phyloP scores from a whole-genome alignment of 2,329 filamentous ascomycete genomes.

The Orbilia quercus region DNA sequence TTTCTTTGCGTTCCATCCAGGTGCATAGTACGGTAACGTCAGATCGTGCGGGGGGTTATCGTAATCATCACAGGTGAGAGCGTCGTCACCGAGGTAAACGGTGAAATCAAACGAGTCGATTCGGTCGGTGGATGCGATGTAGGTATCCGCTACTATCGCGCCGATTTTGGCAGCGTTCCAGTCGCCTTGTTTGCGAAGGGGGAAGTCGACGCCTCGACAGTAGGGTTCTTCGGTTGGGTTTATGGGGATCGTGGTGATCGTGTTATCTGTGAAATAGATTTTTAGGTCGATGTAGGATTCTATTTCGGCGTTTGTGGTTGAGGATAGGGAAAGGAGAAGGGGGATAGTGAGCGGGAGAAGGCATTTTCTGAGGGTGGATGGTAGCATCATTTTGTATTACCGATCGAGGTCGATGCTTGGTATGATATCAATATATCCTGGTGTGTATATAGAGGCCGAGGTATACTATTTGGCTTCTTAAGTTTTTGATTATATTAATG shows the following conservation, averaged over 20 bases:
- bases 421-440: too few species aligned
- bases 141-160: slow-evolving; percentile 18
- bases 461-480: too few species aligned
- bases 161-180: slow-evolving; percentile 1
- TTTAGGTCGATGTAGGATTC: slow-evolving; percentile 22
- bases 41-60: slow-evolving; percentile 4
- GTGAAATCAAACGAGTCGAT: slow-evolving; percentile 18
- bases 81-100: slow-evolving; percentile 12
- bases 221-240: neutral
- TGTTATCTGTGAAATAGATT: slow-evolving; percentile 41
- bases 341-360: slow-evolving; percentile 8
- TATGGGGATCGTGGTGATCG: slow-evolving; percentile 8
- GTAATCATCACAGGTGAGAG: slow-evolving; percentile 15
- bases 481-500: too few species aligned
- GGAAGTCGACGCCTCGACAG: slow-evolving; percentile 33
- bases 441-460: too few species aligned
- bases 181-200: neutral
- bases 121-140: neutral
- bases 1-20: slow-evolving; percentile 9
- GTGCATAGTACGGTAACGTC: slow-evolving; percentile 30
- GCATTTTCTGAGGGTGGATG: slow-evolving; percentile 5
- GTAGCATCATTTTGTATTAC: slow-evolving; percentile 16
- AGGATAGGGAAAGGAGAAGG: neutral
- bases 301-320: slow-evolving; percentile 2
- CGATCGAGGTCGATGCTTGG: too few species aligned